A percentile compares a stretch with the other conserved stretches of the same genome.
These are phyloP conservation scores for Proteromonas lacertae DNA, from an alignment of 352 stramenopile genomes.

Conservation along the genomic window DNA sequence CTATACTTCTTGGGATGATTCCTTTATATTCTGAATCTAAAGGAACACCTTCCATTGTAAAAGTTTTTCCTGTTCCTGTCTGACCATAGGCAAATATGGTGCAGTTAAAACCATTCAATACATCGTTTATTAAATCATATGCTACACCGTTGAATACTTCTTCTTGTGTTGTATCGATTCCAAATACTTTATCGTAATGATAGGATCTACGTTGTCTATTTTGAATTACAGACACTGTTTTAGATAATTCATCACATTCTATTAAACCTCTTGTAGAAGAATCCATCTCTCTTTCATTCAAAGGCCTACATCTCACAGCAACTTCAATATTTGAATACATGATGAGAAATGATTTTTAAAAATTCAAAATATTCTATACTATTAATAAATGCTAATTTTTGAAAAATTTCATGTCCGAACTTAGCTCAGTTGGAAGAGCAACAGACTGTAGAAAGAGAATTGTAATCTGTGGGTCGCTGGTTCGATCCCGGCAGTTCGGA, in stretches of 20 bases:
- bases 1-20: conserved; percentile 64
- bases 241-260: conserved; percentile 2
- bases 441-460: too few species aligned
- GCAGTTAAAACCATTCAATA: conserved; percentile 22
- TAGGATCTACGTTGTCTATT: conserved; percentile 10
- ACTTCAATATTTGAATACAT: conserved; percentile 9
- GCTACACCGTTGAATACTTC: conserved; percentile 35
- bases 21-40: conserved; percentile 9
- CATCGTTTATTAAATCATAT: conserved; percentile 17
- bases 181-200: conserved; percentile 34
- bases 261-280: neutral
- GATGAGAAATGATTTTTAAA: conserved; percentile 16
- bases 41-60: conserved; percentile 40
- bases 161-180: conserved; percentile 22
- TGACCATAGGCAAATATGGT: conserved; percentile 75
- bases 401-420: too few species aligned
- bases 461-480: too few species aligned
- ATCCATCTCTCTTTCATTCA: conserved; percentile 2
- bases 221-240: conserved; percentile 4
- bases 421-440: too few species aligned
- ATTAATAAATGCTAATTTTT: too few species aligned
- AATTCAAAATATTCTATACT: conserved; percentile 16
- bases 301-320: too few species aligned
- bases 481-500: too few species aligned
- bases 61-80: conserved; percentile 72